These are phyloP conservation scores for Pythium oligandrum DNA, from an alignment of 352 stramenopile species.

Conservation along the genomic window DNA sequence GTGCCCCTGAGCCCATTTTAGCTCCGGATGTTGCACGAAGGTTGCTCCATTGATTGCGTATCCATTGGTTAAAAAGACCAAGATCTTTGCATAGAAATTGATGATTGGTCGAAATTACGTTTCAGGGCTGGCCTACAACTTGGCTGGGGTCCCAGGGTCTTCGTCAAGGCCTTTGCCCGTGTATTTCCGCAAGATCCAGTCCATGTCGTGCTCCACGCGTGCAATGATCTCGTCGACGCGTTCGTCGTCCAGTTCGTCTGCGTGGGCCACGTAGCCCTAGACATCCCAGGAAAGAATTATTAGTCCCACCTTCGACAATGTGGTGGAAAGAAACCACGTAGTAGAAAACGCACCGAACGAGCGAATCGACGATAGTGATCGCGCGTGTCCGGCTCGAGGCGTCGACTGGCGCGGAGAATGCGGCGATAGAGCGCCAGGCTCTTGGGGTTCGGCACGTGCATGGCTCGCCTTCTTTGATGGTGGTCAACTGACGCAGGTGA, in stretches of 20 bases:
- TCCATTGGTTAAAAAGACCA: no score
- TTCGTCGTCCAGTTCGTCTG: conserved; percentile 29
- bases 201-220: conserved; percentile 34
- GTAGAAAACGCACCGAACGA: conserved; percentile 21
- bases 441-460: conserved; percentile 15
- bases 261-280: conserved; percentile 32
- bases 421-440: conserved; percentile 35
- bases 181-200: conserved; percentile 47
- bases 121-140: no score
- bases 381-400: conserved; percentile 30
- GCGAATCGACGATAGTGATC: conserved; percentile 45
- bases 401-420: conserved; percentile 36
- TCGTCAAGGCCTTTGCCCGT: conserved; percentile 14
- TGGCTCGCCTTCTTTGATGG: neutral
- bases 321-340: neutral
- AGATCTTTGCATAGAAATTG: no score
- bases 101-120: no score
- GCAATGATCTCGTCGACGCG: conserved; percentile 29
- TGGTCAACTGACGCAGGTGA: no score
- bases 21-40: no score
- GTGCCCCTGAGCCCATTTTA: no score
- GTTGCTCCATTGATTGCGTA: no score
- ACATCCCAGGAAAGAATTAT: neutral
- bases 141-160: neutral
- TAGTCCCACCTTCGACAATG: neutral